Evolutionary conservation across 2,329 filamentous ascomycete species (phyloP).

Genomic region (Colletotrichum neosansevieriae): DNA sequence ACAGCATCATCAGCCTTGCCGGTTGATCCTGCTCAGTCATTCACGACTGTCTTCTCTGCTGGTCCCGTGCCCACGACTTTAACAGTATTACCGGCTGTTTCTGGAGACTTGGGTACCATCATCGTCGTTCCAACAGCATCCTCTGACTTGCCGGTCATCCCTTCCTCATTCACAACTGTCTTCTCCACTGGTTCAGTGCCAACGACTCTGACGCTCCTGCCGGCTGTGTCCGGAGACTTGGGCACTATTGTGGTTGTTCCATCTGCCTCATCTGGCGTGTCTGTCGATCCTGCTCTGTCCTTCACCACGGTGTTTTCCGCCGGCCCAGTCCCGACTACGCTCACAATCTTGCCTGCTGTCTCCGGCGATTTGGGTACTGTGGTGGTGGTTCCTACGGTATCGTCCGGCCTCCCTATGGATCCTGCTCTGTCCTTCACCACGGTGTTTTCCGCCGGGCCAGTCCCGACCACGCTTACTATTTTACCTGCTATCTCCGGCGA

Average conservation of each 20-base stretch:
- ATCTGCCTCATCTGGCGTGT: neutral
- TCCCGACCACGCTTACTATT: neutral
- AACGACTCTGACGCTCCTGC: neutral
- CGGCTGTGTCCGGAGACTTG: neutral
- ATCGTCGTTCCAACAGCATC: constrained; percentile 14
- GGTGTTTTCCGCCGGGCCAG: neutral
- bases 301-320: neutral
- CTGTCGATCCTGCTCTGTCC: neutral
- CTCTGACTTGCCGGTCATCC: neutral
- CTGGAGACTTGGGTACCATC: neutral
- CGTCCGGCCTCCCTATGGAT: neutral
- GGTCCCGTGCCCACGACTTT: neutral
- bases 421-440: constrained; percentile 13
- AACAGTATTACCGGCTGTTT: neutral
- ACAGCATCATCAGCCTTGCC: neutral
- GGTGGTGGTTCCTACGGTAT: neutral
- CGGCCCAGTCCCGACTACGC: neutral
- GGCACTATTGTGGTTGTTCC: neutral
- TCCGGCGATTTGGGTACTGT: neutral
- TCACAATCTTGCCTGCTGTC: neutral
- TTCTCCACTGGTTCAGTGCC: neutral
- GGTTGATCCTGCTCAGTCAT: neutral
- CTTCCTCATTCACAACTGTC: constrained; percentile 10
- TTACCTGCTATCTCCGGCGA: neutral
- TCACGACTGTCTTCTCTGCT: constrained; percentile 9